Evolutionary conservation across 1,139 yeast species (phyloP).

Genomic region (Geotrichum reessii): DNA sequence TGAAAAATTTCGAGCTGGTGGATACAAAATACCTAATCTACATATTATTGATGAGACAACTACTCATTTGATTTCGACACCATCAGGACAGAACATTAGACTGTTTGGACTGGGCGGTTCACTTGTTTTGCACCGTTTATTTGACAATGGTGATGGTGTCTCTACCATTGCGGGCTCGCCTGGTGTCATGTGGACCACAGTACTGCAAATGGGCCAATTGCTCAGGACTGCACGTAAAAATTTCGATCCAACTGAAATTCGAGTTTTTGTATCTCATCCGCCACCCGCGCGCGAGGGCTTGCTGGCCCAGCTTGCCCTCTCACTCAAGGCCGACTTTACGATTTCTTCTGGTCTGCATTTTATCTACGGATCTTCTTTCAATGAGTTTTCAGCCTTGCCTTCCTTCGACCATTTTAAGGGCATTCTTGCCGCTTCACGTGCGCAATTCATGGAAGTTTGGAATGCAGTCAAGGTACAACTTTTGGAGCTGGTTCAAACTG

Average conservation of each 20-base stretch:
- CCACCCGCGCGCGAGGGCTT: slow-evolving; percentile 63
- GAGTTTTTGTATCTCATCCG: slow-evolving; percentile 62
- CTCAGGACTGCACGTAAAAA: slow-evolving; percentile 43
- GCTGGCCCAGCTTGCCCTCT: slow-evolving; percentile 60
- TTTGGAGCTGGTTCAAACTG: slow-evolving; percentile 36
- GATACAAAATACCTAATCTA: slow-evolving; percentile 51
- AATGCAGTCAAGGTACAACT: slow-evolving; percentile 52
- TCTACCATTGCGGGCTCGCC: slow-evolving; percentile 55
- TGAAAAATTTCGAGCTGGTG: slow-evolving; percentile 53
- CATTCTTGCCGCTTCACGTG: slow-evolving; percentile 47
- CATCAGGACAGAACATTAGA: slow-evolving; percentile 44
- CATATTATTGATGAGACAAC: slow-evolving; percentile 55
- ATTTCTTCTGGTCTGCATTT: slow-evolving; percentile 68
- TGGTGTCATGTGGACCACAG: slow-evolving; percentile 71
- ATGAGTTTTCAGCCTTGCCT: slow-evolving; percentile 61
- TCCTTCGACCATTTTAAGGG: slow-evolving; percentile 56
- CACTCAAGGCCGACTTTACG: slow-evolving; percentile 67
- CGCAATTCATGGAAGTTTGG: slow-evolving; percentile 63
- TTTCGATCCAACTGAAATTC: slow-evolving; percentile 44
- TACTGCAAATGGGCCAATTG: slow-evolving; percentile 63
- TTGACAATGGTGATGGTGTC: slow-evolving; percentile 55
- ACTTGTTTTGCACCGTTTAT: slow-evolving; percentile 58
- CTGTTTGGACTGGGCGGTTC: slow-evolving; percentile 72
- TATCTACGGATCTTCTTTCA: slow-evolving; percentile 65
- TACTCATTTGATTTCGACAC: slow-evolving; percentile 36